Evolutionary conservation across 768 basidiomycete genomes (phyloP).

Genomic region (Pulveroboletus sp.): DNA sequence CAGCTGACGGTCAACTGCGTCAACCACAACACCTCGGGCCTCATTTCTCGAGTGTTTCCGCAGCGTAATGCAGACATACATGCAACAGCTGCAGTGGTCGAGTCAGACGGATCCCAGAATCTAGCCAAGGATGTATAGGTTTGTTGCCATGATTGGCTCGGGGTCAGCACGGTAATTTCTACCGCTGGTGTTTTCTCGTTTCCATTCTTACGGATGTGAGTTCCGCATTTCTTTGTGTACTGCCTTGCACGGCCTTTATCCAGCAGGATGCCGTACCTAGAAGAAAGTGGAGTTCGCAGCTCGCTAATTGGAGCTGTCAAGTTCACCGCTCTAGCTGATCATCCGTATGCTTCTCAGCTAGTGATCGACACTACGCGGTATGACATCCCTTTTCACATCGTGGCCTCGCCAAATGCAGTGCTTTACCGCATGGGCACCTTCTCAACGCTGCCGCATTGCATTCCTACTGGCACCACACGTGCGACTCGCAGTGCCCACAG

Average conservation of each 20-base stretch:
- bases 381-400: no score
- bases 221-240: not conserved
- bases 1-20: no score
- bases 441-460: slow-evolving; percentile 5
- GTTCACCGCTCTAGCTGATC: not conserved
- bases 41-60: no score
- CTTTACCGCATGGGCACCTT: not conserved
- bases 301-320: no score
- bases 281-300: not conserved
- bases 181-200: not conserved
- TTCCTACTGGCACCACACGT: not conserved
- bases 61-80: no score
- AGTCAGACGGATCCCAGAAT: no score
- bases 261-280: no score
- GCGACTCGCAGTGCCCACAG: slow-evolving; percentile 7
- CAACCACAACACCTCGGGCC: no score
- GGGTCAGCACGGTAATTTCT: not conserved
- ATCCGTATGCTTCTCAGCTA: not conserved
- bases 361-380: not conserved
- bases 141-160: no score
- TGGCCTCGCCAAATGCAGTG: not conserved
- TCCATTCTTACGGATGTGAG: slow-evolving; percentile 7
- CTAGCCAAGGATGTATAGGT: no score
- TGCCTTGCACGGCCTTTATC: not conserved
- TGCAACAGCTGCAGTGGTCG: no score